Percentiles rank a stretch among this genome's conserved stretches.
phyloP scores from a whole-genome alignment of 495 filamentous ascomycete genomes.

The Hapsidospora chrysogenum region DNA sequence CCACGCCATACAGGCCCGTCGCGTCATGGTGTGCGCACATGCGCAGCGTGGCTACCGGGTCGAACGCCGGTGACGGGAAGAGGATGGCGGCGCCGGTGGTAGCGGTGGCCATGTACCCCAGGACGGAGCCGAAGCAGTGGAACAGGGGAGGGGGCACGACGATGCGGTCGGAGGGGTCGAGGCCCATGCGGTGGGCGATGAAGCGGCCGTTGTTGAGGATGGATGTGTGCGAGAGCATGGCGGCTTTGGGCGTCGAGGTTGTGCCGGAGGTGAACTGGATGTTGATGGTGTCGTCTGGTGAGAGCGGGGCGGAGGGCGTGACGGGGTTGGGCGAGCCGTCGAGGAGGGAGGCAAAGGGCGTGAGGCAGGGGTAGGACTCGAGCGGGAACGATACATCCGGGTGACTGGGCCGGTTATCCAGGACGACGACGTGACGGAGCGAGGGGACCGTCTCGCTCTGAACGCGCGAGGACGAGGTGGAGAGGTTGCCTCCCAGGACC shows the following conservation, averaged over 20 bases:
- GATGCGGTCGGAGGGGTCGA: constrained; percentile 54
- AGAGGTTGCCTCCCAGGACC: constrained; percentile 35
- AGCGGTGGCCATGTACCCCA: constrained; percentile 88
- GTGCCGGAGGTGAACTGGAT: constrained; percentile 97
- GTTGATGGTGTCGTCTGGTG: constrained; percentile 62
- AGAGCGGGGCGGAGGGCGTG: constrained; percentile 31
- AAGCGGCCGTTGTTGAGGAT: constrained; percentile 84
- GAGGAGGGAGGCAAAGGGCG: constrained; percentile 37
- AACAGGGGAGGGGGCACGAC: constrained; percentile 82
- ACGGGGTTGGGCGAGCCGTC: constrained; percentile 17
- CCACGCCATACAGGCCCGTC: constrained; percentile 82
- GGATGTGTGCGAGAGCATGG: constrained; percentile 65
- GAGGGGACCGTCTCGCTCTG: constrained; percentile 51
- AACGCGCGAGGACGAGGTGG: constrained; percentile 15
- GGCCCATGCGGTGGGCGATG: constrained; percentile 69
- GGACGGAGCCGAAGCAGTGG: constrained; percentile 82
- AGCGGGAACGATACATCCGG: constrained; percentile 14
- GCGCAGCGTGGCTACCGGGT: constrained; percentile 52
- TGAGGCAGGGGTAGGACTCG: constrained; percentile 15
- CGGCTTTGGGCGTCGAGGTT: constrained; percentile 78
- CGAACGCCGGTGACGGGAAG: constrained; percentile 77
- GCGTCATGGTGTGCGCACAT: constrained; percentile 60
- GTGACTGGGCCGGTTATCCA: constrained; percentile 60
- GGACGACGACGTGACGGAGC: constrained; percentile 51
- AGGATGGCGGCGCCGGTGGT: constrained; percentile 76